Evolutionary conservation across 768 basidiomycete species (phyloP).

Genomic region (Hygrocybe punicea): DNA sequence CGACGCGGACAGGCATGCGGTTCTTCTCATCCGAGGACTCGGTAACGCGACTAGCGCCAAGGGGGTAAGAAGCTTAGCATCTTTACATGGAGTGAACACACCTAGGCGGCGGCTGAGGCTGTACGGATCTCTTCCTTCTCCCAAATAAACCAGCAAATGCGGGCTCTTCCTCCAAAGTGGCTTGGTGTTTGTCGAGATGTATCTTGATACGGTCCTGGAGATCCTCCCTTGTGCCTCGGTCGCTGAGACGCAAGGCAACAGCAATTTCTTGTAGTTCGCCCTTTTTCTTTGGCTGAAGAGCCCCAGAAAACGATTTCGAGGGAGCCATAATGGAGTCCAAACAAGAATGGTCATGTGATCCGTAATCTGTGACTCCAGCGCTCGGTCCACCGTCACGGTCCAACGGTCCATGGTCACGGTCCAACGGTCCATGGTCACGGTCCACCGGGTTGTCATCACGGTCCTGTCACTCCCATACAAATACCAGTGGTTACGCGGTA

Average conservation of each 20-base stretch:
- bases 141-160: slow-evolving; percentile 54
- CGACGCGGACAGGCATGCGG: slow-evolving; percentile 1
- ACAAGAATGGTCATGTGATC: slow-evolving; percentile 3
- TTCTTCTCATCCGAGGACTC: slow-evolving; percentile 3
- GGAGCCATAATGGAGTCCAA: slow-evolving; percentile 11
- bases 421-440: neutral
- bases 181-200: slow-evolving; percentile 55
- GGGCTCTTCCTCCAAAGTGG: slow-evolving; percentile 54
- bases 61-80: neutral
- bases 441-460: no score
- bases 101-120: slow-evolving; percentile 17
- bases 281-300: slow-evolving; percentile 65
- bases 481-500: neutral
- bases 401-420: neutral
- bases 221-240: slow-evolving; percentile 61
- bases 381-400: neutral
- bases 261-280: slow-evolving; percentile 64
- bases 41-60: neutral
- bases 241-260: slow-evolving; percentile 47
- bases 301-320: slow-evolving; percentile 45
- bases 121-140: slow-evolving; percentile 42
- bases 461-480: no score
- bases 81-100: neutral
- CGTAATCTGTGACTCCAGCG: no score
- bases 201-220: slow-evolving; percentile 58